phyloP scores from a whole-genome alignment of 2,329 filamentous ascomycete species.

The Nothophoma quercina region DNA sequence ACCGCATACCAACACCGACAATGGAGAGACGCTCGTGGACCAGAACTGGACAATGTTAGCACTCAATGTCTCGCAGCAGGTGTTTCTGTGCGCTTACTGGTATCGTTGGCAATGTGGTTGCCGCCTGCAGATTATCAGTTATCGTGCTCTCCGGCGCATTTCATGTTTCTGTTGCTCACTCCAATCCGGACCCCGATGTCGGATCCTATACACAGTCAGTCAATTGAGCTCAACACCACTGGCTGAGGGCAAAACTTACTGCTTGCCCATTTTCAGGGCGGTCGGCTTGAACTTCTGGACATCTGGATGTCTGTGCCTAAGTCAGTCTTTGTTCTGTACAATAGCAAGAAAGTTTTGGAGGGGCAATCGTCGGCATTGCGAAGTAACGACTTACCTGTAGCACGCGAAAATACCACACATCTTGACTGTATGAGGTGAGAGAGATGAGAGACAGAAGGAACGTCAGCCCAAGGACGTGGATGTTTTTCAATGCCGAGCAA shows the following conservation, averaged over 20 bases:
- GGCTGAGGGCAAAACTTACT: conserved; percentile 65
- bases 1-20: conserved; percentile 83
- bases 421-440: conserved; percentile 49
- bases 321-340: conserved; percentile 39
- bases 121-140: conserved; percentile 68
- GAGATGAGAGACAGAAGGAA: conserved; percentile 11
- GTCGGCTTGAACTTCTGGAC: conserved; percentile 96
- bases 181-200: conserved; percentile 98
- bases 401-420: conserved; percentile 99
- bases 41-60: conserved; percentile 63
- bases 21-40: conserved; percentile 98
- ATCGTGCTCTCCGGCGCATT: conserved; percentile 41
- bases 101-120: conserved; percentile 87
- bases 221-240: conserved; percentile 29
- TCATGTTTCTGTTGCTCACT: conserved; percentile 68
- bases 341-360: conserved; percentile 20
- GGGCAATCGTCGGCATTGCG: conserved; percentile 31
- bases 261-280: conserved; percentile 90
- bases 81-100: conserved; percentile 66
- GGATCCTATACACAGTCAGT: conserved; percentile 68
- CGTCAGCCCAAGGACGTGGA: conserved; percentile 6
- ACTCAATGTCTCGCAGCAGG: conserved; percentile 16
- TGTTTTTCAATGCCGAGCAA: conserved; percentile 19
- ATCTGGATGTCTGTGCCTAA: conserved; percentile 75
- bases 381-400: conserved; percentile 68